phyloP scores from a whole-genome alignment of 148 eudicot species.

The Camellia japonica region DNA sequence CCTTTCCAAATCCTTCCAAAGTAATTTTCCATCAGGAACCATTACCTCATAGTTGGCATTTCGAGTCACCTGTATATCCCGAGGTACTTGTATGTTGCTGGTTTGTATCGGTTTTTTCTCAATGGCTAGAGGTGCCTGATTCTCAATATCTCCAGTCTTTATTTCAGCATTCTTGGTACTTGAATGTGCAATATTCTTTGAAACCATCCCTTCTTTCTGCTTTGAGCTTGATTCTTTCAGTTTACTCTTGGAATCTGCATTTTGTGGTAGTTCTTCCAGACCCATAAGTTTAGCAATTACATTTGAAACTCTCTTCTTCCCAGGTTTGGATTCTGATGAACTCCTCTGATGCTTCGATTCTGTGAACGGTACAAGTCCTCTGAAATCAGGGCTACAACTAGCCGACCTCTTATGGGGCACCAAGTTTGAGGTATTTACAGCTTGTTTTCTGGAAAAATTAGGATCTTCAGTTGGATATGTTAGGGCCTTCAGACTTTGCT shows the following conservation, averaged over 20 bases:
- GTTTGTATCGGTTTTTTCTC: conserved; percentile 24
- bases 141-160: conserved; percentile 17
- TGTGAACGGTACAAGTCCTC: conserved; percentile 16
- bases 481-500: conserved; percentile 30
- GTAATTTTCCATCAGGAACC: conserved; percentile 16
- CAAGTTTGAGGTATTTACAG: conserved; percentile 11
- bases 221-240: conserved; percentile 27
- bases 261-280: conserved; percentile 60
- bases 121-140: conserved; percentile 10
- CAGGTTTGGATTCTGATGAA: conserved; percentile 33
- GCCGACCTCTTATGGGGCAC: conserved; percentile 42
- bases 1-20: conserved; percentile 30
- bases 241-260: conserved; percentile 24
- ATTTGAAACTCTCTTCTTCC: conserved; percentile 55
- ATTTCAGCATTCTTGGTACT: conserved; percentile 23
- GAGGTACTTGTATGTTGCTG: conserved; percentile 21
- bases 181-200: conserved; percentile 17
- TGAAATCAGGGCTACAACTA: conserved; percentile 43
- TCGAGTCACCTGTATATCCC: conserved; percentile 10
- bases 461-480: conserved; percentile 22
- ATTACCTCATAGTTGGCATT: conserved; percentile 12
- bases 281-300: conserved; percentile 95
- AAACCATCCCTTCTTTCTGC: conserved; percentile 27
- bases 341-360: conserved; percentile 16
- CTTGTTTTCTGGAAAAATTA: conserved; percentile 25